phyloP scores from a whole-genome alignment of 495 filamentous ascomycete species.

The Trichocladium antarcticum region DNA sequence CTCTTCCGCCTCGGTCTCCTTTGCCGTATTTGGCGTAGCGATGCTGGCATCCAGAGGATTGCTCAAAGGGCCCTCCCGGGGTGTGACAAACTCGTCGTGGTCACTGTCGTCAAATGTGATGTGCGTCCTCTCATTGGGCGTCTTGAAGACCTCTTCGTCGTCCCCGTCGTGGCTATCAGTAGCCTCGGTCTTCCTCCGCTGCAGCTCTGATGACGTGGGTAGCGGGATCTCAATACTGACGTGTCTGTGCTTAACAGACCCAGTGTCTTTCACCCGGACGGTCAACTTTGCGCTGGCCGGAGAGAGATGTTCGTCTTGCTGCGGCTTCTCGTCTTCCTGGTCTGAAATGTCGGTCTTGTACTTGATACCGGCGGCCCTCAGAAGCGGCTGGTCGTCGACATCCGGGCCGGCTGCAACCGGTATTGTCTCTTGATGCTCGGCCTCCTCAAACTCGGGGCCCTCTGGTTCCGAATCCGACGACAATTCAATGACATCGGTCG shows the following conservation, averaged over 20 bases:
- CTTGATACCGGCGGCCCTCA: constrained; percentile 10
- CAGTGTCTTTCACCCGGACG: constrained; percentile 14
- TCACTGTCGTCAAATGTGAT: constrained; percentile 26
- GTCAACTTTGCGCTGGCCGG: constrained; percentile 14
- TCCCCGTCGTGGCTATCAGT: constrained; percentile 12
- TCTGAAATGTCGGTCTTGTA: constrained; percentile 9
- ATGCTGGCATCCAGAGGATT: constrained; percentile 18
- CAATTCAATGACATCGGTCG: constrained; percentile 15
- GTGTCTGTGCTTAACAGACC: constrained; percentile 17
- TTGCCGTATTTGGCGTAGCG: constrained; percentile 6
- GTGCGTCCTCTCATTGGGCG: constrained; percentile 18
- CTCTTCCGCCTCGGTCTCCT: constrained; percentile 26
- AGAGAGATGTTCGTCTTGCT: neutral
- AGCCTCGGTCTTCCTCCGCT: constrained; percentile 1
- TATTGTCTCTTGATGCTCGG: neutral
- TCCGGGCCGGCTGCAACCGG: neutral
- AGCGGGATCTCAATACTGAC: constrained; percentile 27
- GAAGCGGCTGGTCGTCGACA: constrained; percentile 8
- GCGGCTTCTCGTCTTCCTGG: constrained; percentile 1
- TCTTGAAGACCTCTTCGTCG: constrained; percentile 19
- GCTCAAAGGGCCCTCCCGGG: constrained; percentile 22
- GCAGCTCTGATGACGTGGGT: constrained; percentile 12
- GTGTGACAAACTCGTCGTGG: constrained; percentile 25
- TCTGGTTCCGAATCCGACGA: constrained; percentile 18
- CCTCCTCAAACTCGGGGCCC: neutral